Evolutionary conservation across 2,329 filamentous ascomycete species (phyloP), one percentile per base, ranked within the genome.

Genomic region (Dactylellina leptospora): DNA sequence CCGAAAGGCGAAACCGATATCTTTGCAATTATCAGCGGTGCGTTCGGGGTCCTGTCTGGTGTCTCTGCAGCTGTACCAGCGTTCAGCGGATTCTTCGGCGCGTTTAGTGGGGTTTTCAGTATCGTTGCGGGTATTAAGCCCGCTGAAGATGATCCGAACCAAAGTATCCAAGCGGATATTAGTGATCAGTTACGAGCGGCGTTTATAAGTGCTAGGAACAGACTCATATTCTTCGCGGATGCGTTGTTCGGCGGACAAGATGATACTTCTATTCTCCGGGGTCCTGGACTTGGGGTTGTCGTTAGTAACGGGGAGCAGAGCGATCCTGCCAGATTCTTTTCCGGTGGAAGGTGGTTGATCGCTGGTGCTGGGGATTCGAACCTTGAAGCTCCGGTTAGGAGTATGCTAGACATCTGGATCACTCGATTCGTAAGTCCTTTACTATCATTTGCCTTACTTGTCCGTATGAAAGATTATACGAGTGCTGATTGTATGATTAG

Each of bases 341-440:
- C 59, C 25, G 48, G 48, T 28, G 59, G 59, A 47, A 54, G 38
- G 27, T 63, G n/a, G n/a, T n/a, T n/a, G n/a, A n/a, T n/a, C n/a
- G n/a, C n/a, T n/a, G n/a, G 16, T 9, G 9, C n/a, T 9, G 9
- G 4, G 38, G 16, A 33, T 6, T 33, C 30, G 30, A 33, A 27
- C 9, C 20, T 48, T 48, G 5, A 11, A 48, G 44, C n/a, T n/a
- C n/a, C n/a, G n/a, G n/a, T n/a, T n/a, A n/a, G n/a, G n/a, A n/a
- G n/a, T n/a, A n/a, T n/a, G n/a, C n/a, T n/a, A n/a, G n/a, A n/a
- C n/a, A n/a, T n/a, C n/a, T n/a, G n/a, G n/a, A n/a, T n/a, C n/a
- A n/a, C n/a, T n/a, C n/a, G n/a, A n/a, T n/a, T n/a, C n/a, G n/a
- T n/a, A n/a, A n/a, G n/a, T n/a, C n/a, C n/a, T n/a, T n/a, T n/a